Evolutionary conservation across 2,329 filamentous ascomycete species (phyloP).

Genomic region (Cladosporium phlei): DNA sequence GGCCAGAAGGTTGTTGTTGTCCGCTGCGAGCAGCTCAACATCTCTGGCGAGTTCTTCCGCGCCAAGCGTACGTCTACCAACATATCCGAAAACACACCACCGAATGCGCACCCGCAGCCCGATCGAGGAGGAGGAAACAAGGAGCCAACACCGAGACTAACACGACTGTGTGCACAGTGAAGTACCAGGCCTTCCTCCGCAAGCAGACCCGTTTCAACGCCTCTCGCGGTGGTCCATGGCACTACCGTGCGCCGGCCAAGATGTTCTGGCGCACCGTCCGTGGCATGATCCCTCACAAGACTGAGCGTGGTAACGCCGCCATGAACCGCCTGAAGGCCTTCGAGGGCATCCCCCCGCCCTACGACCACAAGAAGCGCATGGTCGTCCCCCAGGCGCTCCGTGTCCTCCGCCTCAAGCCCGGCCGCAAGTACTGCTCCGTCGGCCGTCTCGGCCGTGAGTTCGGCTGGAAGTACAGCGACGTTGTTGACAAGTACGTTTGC

Average conservation of each 20-base stretch:
- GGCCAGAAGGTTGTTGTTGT: slow-evolving; percentile 99
- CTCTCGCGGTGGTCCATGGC: slow-evolving; percentile 98
- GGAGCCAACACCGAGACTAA: slow-evolving; percentile 14
- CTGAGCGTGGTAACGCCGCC: slow-evolving; percentile 90
- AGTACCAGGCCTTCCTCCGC: slow-evolving; percentile 99
- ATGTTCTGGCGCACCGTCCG: slow-evolving; percentile 99
- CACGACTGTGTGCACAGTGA: slow-evolving; percentile 65
- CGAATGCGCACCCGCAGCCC: slow-evolving; percentile 1
- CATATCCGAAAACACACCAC: neutral
- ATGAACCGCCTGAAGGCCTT: slow-evolving; percentile 99
- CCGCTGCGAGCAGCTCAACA: slow-evolving; percentile 98
- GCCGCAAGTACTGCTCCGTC: slow-evolving; percentile 99
- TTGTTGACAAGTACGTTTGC: slow-evolving; percentile 82
- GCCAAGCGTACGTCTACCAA: slow-evolving; percentile 84
- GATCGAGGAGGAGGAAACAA: slow-evolving; percentile 11
- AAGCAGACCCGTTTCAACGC: slow-evolving; percentile 99
- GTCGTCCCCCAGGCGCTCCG: slow-evolving; percentile 97
- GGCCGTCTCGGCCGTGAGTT: slow-evolving; percentile 97
- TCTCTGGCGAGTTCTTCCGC: slow-evolving; percentile 99
- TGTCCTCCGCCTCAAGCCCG: slow-evolving; percentile 93
- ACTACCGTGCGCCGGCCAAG: slow-evolving; percentile 97
- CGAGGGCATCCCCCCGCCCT: slow-evolving; percentile 97
- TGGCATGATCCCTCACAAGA: slow-evolving; percentile 99
- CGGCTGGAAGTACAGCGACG: slow-evolving; percentile 99
- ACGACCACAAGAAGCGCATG: slow-evolving; percentile 99